Percentiles rank a stretch among this genome's conserved stretches.
phyloP scores from a whole-genome alignment of 495 filamentous ascomycete genomes.

The Penicillium verhagenii region DNA sequence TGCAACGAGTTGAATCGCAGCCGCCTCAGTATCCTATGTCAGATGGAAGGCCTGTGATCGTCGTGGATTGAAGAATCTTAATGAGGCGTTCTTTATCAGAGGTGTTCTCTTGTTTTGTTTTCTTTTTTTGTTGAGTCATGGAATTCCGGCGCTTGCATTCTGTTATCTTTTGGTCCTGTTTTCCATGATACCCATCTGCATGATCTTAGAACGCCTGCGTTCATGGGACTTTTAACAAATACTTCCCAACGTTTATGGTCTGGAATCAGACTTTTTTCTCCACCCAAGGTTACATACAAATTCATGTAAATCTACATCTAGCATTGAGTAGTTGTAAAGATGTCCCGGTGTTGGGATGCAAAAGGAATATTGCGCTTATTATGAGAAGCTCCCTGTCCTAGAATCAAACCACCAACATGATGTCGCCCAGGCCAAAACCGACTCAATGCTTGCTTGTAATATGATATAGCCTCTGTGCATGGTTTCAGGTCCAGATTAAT shows the following conservation, averaged over 20 bases:
- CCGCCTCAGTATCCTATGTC: constrained; percentile 20
- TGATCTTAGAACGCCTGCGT: constrained; percentile 18
- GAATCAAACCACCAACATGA: not conserved
- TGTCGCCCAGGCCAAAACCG: not conserved
- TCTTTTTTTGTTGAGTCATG: constrained; percentile 3
- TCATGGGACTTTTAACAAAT: constrained; percentile 4
- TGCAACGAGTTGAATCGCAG: constrained; percentile 23
- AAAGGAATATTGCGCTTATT: constrained; percentile 9
- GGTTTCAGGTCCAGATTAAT: too few relatives aligned
- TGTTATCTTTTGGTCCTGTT: constrained; percentile 5
- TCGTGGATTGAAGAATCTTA: constrained; percentile 33
- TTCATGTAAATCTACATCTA: not conserved
- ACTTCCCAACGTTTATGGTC: not conserved
- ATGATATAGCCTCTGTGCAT: too few relatives aligned
- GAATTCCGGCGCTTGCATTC: not conserved
- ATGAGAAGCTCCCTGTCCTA: not conserved
- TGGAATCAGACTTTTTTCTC: not conserved
- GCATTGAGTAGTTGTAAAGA: not conserved
- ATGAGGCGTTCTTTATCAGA: not conserved
- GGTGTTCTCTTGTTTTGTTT: not conserved
- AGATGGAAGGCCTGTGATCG: constrained; percentile 28
- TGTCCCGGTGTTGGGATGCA: not conserved
- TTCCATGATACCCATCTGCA: constrained; percentile 36
- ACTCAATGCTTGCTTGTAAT: not conserved
- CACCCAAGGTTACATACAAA: too few relatives aligned